phyloP scores from a whole-genome alignment of 495 filamentous ascomycete genomes.

The Aspergillus sclerotiicarbonarius region DNA sequence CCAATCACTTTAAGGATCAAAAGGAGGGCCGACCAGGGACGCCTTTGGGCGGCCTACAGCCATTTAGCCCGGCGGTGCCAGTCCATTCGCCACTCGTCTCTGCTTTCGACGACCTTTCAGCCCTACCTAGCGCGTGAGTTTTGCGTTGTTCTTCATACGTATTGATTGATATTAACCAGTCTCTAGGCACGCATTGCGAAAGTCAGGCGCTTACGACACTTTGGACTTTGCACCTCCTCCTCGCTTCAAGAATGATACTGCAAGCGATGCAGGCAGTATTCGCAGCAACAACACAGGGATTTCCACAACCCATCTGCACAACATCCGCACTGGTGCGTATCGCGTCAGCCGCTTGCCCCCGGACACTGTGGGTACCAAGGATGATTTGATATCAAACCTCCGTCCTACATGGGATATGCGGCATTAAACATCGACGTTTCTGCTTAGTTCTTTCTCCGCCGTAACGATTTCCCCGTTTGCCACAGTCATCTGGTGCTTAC shows the following conservation, averaged over 20 bases:
- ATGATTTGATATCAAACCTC: slow-evolving; percentile 66
- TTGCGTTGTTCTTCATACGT: not conserved
- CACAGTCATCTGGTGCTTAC: slow-evolving; percentile 31
- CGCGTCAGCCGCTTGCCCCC: slow-evolving; percentile 82
- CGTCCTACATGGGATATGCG: slow-evolving; percentile 77
- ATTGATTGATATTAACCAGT: slow-evolving; percentile 25
- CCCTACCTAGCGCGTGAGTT: slow-evolving; percentile 89
- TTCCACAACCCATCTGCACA: slow-evolving; percentile 65
- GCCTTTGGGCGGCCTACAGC: slow-evolving; percentile 69
- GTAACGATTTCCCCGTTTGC: slow-evolving; percentile 35
- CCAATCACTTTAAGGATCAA: slow-evolving; percentile 62
- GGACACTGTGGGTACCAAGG: slow-evolving; percentile 77
- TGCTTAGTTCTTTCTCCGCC: slow-evolving; percentile 15
- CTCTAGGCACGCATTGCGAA: slow-evolving; percentile 75
- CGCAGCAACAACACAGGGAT: slow-evolving; percentile 81
- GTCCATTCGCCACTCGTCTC: slow-evolving; percentile 75
- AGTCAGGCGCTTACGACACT: slow-evolving; percentile 83
- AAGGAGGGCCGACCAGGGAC: slow-evolving; percentile 75
- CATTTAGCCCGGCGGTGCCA: slow-evolving; percentile 68
- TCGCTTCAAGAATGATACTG: slow-evolving; percentile 73
- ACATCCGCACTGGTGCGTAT: slow-evolving; percentile 85
- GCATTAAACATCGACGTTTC: slow-evolving; percentile 21
- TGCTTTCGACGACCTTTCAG: slow-evolving; percentile 80
- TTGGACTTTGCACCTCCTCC: slow-evolving; percentile 95
- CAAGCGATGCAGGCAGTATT: slow-evolving; percentile 86